A percentile compares a stretch with the other conserved stretches of the same genome.
These are phyloP conservation scores for Sicyos edulis DNA, from an alignment of 306 rosid species.

Conservation along the genomic window DNA sequence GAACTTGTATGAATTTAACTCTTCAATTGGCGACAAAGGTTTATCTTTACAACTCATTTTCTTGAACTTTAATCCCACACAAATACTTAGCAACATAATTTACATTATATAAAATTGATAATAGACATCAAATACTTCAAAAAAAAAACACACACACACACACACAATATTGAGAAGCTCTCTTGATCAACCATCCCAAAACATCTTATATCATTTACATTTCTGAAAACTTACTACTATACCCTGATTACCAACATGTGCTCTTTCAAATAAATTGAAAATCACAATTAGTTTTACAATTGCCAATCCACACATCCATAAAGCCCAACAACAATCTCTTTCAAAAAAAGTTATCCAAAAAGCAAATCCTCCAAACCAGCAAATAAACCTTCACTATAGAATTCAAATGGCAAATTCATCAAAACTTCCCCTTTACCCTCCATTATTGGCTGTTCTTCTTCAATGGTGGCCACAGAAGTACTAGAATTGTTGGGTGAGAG, in stretches of 20 bases:
- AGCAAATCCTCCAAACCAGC: constrained; percentile 16
- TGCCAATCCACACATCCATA: neutral
- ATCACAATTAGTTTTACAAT: neutral
- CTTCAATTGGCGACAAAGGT: neutral
- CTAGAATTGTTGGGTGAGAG: neutral
- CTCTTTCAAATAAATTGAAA: neutral
- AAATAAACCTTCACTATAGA: neutral
- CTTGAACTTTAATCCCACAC: constrained; percentile 1
- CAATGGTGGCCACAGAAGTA: neutral
- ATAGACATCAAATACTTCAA: too few relatives aligned
- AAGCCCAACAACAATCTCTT: neutral
- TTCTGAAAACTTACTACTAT: neutral
- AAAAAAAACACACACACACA: neutral
- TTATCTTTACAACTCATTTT: neutral
- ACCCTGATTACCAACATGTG: neutral
- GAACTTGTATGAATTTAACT: neutral
- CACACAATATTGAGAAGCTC: neutral
- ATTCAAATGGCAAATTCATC: constrained; percentile 2
- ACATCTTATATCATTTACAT: neutral
- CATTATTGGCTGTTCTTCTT: neutral
- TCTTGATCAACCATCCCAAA: neutral
- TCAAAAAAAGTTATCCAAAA: neutral
- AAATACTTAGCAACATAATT: neutral
- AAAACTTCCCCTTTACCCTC: neutral
- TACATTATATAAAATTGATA: neutral